Evolutionary conservation across 352 stramenopile genomes (phyloP).

Genomic region (Pythium grandisporangium): DNA sequence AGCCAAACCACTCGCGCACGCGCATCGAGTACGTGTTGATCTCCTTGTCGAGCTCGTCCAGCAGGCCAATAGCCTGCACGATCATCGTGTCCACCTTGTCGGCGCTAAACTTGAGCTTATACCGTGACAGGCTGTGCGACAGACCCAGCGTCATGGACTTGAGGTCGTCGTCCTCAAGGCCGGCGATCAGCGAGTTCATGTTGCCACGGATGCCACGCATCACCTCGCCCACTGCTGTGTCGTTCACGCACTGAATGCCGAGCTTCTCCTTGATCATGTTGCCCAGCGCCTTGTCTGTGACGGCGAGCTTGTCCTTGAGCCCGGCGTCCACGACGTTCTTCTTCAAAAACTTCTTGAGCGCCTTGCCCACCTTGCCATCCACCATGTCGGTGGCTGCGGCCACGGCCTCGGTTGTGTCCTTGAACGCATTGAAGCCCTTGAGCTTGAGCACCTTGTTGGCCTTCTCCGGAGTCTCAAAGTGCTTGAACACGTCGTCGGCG

Average conservation of each 20-base stretch:
- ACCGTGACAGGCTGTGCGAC: slow-evolving; percentile 96
- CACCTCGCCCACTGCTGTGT: slow-evolving; percentile 91
- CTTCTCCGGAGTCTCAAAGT: slow-evolving; percentile 89
- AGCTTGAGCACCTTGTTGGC: slow-evolving; percentile 91
- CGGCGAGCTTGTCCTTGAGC: slow-evolving; percentile 94
- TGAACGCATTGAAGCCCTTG: slow-evolving; percentile 98
- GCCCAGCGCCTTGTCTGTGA: slow-evolving; percentile 96
- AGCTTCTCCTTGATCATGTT: slow-evolving; percentile 98
- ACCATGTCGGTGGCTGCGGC: slow-evolving; percentile 95
- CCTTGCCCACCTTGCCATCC: slow-evolving; percentile 97
- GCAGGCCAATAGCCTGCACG: slow-evolving; percentile 98
- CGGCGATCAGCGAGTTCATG: slow-evolving; percentile 92
- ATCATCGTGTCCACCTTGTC: slow-evolving; percentile 99
- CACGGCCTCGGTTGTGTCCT: slow-evolving; percentile 98
- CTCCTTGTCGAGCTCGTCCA: slow-evolving; percentile 99
- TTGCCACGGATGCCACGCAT: slow-evolving; percentile 96
- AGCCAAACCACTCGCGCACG: slow-evolving; percentile 99
- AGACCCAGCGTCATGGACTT: slow-evolving; percentile 98
- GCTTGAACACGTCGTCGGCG: slow-evolving; percentile 87
- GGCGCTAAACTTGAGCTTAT: slow-evolving; percentile 99
- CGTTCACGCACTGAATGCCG: slow-evolving; percentile 88
- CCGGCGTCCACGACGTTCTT: slow-evolving; percentile 95
- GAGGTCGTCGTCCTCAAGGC: slow-evolving; percentile 84
- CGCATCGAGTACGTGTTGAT: slow-evolving; percentile 99
- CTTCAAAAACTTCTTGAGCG: slow-evolving; percentile 98